phyloP scores from a whole-genome alignment of 768 basidiomycete species.

The Tylopilus subfusipes region DNA sequence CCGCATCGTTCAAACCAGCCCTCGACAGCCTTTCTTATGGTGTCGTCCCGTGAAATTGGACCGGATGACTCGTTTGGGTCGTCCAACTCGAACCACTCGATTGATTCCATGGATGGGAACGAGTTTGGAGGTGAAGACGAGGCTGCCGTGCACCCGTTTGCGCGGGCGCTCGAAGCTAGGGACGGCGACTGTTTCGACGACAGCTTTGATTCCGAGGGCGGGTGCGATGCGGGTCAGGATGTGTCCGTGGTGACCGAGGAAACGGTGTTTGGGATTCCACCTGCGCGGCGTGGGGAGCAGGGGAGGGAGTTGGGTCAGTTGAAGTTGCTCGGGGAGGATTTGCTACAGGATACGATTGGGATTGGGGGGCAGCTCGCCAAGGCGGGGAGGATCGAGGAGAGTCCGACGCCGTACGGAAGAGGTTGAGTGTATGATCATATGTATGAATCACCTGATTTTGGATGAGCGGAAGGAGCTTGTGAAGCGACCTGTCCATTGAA shows the following conservation, averaged over 20 bases:
- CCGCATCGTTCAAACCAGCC: constrained; percentile 60
- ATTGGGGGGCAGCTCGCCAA: constrained; percentile 51
- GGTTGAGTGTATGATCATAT: constrained; percentile 3
- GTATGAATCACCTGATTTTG: constrained; percentile 17
- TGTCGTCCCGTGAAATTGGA: constrained; percentile 34
- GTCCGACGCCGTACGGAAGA: constrained; percentile 52
- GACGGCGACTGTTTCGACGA: constrained; percentile 51
- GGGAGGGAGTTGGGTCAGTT: constrained; percentile 33
- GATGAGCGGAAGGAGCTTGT: constrained; percentile 26
- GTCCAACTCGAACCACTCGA: constrained; percentile 58
- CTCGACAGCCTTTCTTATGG: constrained; percentile 70
- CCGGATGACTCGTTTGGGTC: constrained; percentile 37
- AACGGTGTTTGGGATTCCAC: constrained; percentile 69
- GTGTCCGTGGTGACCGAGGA: constrained; percentile 43
- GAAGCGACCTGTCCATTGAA: not conserved
- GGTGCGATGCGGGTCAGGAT: constrained; percentile 25
- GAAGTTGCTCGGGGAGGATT: constrained; percentile 58
- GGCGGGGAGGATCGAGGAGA: constrained; percentile 55
- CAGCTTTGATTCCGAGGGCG: constrained; percentile 45
- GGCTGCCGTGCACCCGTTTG: constrained; percentile 60
- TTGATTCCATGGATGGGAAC: constrained; percentile 52
- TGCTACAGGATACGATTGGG: constrained; percentile 62
- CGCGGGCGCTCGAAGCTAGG: constrained; percentile 30
- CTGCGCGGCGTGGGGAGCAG: constrained; percentile 41
- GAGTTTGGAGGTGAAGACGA: constrained; percentile 33